phyloP scores from a whole-genome alignment of 768 basidiomycete species.

The Suillus lakei region DNA sequence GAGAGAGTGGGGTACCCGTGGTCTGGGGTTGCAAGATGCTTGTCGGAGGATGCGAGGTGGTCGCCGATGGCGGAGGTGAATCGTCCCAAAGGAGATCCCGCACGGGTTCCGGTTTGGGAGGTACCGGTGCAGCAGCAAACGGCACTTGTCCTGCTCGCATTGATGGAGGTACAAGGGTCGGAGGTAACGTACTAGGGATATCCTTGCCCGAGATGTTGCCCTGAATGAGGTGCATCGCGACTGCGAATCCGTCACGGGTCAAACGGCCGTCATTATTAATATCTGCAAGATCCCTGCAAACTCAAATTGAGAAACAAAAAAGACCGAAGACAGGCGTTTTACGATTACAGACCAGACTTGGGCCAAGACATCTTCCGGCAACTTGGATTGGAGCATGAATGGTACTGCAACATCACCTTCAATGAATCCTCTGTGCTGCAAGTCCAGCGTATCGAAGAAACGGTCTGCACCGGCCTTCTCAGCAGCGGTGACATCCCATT shows the following conservation, averaged over 20 bases:
- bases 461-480: constrained; percentile 82
- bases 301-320: constrained; percentile 12
- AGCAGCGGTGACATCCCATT: constrained; percentile 83
- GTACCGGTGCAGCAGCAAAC: constrained; percentile 44
- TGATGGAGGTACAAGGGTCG: constrained; percentile 80
- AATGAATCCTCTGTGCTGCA: constrained; percentile 73
- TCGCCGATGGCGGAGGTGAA: constrained; percentile 46
- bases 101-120: constrained; percentile 44
- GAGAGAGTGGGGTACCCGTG: constrained; percentile 38
- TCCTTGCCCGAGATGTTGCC: constrained; percentile 80
- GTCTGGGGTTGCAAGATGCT: constrained; percentile 39
- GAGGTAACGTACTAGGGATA: constrained; percentile 72
- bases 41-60: constrained; percentile 38
- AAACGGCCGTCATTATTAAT: constrained; percentile 86
- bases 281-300: constrained; percentile 90
- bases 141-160: constrained; percentile 52
- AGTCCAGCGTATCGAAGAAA: constrained; percentile 85
- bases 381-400: constrained; percentile 90
- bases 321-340: background rate
- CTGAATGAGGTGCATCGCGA: constrained; percentile 94
- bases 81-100: constrained; percentile 61
- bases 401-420: constrained; percentile 95
- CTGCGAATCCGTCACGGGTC: constrained; percentile 91
- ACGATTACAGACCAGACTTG: constrained; percentile 76
- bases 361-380: constrained; percentile 84